A percentile compares a stretch with the other conserved stretches of the same genome.
Conservation (phyloP, 805 yeast genomes). For the Yarrowia keelungensis region DNA sequence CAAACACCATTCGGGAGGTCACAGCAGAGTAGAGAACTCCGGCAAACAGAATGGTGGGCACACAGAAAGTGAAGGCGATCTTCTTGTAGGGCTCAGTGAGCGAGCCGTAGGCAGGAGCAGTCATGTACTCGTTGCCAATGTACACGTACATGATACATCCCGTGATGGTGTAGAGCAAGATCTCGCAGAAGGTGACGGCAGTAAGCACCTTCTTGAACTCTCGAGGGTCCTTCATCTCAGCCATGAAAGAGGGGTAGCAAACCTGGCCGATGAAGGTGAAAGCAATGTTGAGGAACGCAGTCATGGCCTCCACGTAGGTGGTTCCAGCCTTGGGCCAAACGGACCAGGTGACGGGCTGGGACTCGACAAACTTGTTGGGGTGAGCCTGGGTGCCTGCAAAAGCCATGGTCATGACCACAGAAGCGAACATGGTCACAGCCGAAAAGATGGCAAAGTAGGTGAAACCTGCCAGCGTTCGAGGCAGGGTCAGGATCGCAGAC, state of each 20-base stretch:
- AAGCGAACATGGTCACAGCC: conserved; percentile 64
- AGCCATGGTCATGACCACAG: conserved; percentile 59
- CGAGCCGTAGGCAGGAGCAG: conserved; percentile 68
- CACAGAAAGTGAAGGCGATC: conserved; percentile 65
- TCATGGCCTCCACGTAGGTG: conserved; percentile 61
- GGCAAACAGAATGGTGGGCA: conserved; percentile 64
- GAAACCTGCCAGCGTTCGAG: conserved; percentile 63
- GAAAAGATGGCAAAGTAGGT: conserved; percentile 60
- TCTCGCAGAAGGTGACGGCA: conserved; percentile 59
- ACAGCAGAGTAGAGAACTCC: conserved; percentile 65
- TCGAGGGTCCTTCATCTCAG: conserved; percentile 63
- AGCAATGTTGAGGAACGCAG: conserved; percentile 64
- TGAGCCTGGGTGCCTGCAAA: conserved; percentile 62
- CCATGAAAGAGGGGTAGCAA: conserved; percentile 66
- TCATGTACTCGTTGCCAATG: conserved; percentile 60
- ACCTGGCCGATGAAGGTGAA: conserved; percentile 71
- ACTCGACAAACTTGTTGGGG: conserved; percentile 54
- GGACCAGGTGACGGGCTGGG: conserved; percentile 54
- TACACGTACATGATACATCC: conserved; percentile 67
- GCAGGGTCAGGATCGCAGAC: conserved; percentile 61
- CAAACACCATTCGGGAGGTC: conserved; percentile 60
- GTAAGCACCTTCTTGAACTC: conserved; percentile 65
- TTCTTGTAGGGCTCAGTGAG: conserved; percentile 57
- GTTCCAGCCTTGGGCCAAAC: conserved; percentile 62
- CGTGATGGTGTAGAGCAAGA: conserved; percentile 59